Evolutionary conservation across 139 green algal species (phyloP), one percentile per base, ranked within the genome.

Genomic region (Diplosphaera chodatii): DNA sequence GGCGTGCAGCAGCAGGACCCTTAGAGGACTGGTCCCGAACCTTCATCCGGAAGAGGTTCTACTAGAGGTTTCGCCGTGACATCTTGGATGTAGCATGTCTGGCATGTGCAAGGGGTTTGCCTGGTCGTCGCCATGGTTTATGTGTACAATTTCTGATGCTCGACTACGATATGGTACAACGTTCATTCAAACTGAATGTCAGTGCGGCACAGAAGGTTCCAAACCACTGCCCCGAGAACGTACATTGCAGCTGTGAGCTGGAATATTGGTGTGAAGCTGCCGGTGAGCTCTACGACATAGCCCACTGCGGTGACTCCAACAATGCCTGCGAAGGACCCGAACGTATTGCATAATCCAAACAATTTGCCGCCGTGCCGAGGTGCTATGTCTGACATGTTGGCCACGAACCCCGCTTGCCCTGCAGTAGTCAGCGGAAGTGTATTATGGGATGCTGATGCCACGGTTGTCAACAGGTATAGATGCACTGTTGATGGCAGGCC

Each of bases 311-410:
- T 71, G 2, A 91, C 85, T 6, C 88, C 91, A 28, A 90, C 29
- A 34, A 95, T 92, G 41, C 90, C 91, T 15, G 85, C 82, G 27
- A 92, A 62, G 29, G 80, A 91, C 8, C 37, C 91, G 83, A 93
- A 96, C 1, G 91, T 97, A 81, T 96, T 96, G 79, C 87, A 93
- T 20, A 95, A 78, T 27, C 89, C 92, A 78, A 97, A 97, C 65
- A 97, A 85, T 78, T 84, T 76, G 48, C 92, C 87, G 0, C 89
- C 90, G 30, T 91, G 73, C 1, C 74, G 68, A 2, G 92, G 92
- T 4, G 92, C 91, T 33, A 97, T 87, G 74, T 97, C 92, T 16
- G 83, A 88, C 83, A 96, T 95, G 77, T 94, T 96, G 25, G 88
- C 88, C 21, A 93, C 87, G 75, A 96, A 96, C 0, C 88, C 89